Percentiles rank a stretch among this genome's conserved stretches.
Conservation (phyloP, 164 flowering plant genomes). For the Vitis riparia region DNA sequence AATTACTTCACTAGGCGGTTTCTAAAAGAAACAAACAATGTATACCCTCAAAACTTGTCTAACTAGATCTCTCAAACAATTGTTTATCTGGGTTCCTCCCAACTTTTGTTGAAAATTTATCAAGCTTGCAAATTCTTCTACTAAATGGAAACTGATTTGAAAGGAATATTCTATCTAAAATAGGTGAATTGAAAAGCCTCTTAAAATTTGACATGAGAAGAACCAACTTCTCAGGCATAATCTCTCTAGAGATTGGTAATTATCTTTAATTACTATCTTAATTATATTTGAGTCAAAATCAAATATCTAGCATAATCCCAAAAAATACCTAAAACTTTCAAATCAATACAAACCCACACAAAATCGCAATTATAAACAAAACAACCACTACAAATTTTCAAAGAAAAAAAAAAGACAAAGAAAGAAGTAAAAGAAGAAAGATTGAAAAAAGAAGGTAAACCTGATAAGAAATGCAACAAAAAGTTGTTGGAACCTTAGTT, state of each 20-base stretch:
- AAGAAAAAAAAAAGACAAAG: no score
- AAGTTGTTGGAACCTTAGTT: no score
- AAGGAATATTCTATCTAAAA: slow-evolving; percentile 56
- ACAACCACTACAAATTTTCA: no score
- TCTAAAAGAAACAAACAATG: slow-evolving; percentile 21
- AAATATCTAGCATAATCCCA: slow-evolving; percentile 62
- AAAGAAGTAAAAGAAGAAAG: no score
- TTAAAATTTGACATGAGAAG: slow-evolving; percentile 45
- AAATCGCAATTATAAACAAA: no score
- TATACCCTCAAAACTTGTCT: slow-evolving; percentile 38
- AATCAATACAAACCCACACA: no score
- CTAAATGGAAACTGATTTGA: slow-evolving; percentile 50
- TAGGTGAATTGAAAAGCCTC: slow-evolving; percentile 45
- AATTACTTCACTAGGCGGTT: slow-evolving; percentile 50
- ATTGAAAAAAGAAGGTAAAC: no score
- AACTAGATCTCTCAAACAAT: slow-evolving; percentile 55
- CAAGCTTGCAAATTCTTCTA: slow-evolving; percentile 45
- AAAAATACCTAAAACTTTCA: no score
- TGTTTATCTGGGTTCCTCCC: slow-evolving; percentile 55
- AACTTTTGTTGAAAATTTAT: slow-evolving; percentile 48
- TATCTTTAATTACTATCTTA: slow-evolving; percentile 42
- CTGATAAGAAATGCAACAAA: no score
- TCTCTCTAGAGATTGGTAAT: slow-evolving; percentile 49
- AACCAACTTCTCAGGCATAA: slow-evolving; percentile 58
- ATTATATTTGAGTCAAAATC: slow-evolving; percentile 67